Conservation (phyloP, 441 rosid species). For the Jatropha podagrica region DNA sequence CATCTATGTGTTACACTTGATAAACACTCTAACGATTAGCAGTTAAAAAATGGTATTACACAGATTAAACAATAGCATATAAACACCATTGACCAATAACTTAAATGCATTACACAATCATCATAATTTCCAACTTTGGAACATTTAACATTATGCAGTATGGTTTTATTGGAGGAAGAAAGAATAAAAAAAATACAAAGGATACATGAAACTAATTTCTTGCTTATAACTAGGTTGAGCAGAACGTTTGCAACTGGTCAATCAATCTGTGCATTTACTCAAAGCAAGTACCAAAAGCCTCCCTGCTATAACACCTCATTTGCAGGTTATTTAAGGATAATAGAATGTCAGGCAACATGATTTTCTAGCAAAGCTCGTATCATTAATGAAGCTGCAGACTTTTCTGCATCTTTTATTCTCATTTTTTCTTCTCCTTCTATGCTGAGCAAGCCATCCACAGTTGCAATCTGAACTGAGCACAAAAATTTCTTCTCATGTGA, state of each 20-base stretch:
- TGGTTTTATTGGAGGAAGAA: not conserved
- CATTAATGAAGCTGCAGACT: constrained; percentile 70
- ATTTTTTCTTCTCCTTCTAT: constrained; percentile 50
- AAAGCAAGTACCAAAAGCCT: constrained; percentile 4
- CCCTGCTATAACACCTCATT: not conserved
- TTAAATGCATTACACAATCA: not conserved
- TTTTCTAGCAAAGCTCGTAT: constrained; percentile 39
- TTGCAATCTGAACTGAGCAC: constrained; percentile 51
- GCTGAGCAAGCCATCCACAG: constrained; percentile 29
- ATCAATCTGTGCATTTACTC: not conserved
- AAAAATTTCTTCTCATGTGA: constrained; percentile 42
- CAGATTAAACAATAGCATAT: not conserved
- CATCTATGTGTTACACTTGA: not conserved
- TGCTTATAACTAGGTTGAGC: not conserved
- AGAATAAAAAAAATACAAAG: not conserved
- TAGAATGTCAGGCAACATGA: constrained; percentile 30
- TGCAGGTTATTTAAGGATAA: not conserved
- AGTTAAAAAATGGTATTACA: not conserved
- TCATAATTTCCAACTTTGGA: not conserved
- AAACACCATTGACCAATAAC: not conserved
- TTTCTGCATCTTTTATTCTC: constrained; percentile 59
- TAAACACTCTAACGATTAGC: not conserved
- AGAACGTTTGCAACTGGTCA: not conserved
- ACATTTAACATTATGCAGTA: not conserved
- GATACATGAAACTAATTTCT: not conserved